Evolutionary conservation across 768 basidiomycete species (phyloP).

Genomic region (Pleurotus djamor): DNA sequence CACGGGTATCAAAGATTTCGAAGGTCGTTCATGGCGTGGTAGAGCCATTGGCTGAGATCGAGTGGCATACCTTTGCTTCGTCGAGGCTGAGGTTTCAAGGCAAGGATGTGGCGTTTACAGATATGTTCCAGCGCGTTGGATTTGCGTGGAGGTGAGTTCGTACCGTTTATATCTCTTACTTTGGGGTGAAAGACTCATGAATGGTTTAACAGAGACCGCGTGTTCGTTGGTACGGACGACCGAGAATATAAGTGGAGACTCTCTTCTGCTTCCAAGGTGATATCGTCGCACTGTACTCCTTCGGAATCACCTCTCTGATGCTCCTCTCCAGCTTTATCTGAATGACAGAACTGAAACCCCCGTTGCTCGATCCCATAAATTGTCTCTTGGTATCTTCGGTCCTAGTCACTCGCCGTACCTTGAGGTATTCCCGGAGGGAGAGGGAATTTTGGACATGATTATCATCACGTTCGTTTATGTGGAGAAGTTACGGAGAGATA

Average conservation of each 20-base stretch:
- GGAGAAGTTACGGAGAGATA: not conserved
- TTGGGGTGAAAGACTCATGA: too few relatives aligned
- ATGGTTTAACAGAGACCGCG: slow-evolving; percentile 8
- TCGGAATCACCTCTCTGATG: not conserved
- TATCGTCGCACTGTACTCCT: not conserved
- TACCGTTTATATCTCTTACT: too few relatives aligned
- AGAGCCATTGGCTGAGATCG: slow-evolving; percentile 26
- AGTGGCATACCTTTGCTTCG: slow-evolving; percentile 26
- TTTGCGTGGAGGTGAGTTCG: slow-evolving; percentile 7
- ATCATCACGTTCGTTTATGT: slow-evolving; percentile 23
- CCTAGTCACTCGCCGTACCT: slow-evolving; percentile 14
- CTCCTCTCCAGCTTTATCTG: not conserved
- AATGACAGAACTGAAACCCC: not conserved
- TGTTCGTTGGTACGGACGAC: slow-evolving; percentile 19
- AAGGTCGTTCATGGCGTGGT: slow-evolving; percentile 15
- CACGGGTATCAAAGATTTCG: slow-evolving; percentile 2
- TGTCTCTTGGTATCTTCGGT: not conserved
- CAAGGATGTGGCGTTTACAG: slow-evolving; percentile 16
- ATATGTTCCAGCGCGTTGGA: slow-evolving; percentile 19
- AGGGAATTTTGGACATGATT: slow-evolving; percentile 23
- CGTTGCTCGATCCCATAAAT: not conserved
- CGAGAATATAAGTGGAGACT: slow-evolving; percentile 19
- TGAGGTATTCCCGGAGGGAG: slow-evolving; percentile 30
- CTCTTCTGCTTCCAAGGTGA: not conserved
- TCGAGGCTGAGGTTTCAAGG: slow-evolving; percentile 26